These are phyloP conservation scores for Crepidotus variabilis DNA, from an alignment of 768 basidiomycete species.

Conservation along the genomic window DNA sequence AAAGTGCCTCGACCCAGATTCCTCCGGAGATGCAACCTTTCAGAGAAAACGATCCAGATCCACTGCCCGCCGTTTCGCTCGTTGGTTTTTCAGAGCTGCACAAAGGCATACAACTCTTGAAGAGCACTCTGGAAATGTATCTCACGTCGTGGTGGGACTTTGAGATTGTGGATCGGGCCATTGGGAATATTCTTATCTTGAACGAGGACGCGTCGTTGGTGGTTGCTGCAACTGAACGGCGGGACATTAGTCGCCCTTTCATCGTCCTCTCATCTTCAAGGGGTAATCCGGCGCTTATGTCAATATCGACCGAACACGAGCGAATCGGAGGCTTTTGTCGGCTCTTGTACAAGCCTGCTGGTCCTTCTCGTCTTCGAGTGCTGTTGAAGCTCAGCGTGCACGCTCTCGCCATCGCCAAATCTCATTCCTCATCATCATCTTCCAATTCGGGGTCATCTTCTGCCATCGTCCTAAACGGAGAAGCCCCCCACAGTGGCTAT, in stretches of 20 bases:
- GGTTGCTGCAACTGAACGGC: constrained; percentile 49
- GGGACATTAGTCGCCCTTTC: constrained; percentile 61
- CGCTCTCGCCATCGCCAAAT: constrained; percentile 46
- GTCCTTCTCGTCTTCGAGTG: constrained; percentile 68
- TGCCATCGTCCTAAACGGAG: constrained; percentile 5
- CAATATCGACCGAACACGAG: constrained; percentile 68
- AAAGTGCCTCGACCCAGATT: constrained; percentile 28
- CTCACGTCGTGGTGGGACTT: constrained; percentile 79
- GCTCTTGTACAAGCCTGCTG: constrained; percentile 86
- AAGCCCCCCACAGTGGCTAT: not conserved
- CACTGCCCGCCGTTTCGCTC: constrained; percentile 57
- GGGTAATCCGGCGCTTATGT: constrained; percentile 59
- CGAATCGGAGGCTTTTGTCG: constrained; percentile 83
- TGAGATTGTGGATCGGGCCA: constrained; percentile 32
- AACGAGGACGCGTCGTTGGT: constrained; percentile 74
- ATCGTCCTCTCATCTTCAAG: constrained; percentile 72
- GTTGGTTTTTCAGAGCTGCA: constrained; percentile 66
- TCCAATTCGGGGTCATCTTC: not conserved
- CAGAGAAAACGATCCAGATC: constrained; percentile 29
- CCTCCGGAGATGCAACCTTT: constrained; percentile 43
- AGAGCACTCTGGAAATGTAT: constrained; percentile 59
- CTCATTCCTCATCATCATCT: constrained; percentile 13
- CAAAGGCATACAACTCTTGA: constrained; percentile 66
- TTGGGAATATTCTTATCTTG: constrained; percentile 72
- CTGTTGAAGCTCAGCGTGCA: constrained; percentile 64